Percentiles rank a stretch among this genome's conserved stretches.
Conservation (phyloP, 495 filamentous ascomycete genomes). For the Penicillium simplicissimum region DNA sequence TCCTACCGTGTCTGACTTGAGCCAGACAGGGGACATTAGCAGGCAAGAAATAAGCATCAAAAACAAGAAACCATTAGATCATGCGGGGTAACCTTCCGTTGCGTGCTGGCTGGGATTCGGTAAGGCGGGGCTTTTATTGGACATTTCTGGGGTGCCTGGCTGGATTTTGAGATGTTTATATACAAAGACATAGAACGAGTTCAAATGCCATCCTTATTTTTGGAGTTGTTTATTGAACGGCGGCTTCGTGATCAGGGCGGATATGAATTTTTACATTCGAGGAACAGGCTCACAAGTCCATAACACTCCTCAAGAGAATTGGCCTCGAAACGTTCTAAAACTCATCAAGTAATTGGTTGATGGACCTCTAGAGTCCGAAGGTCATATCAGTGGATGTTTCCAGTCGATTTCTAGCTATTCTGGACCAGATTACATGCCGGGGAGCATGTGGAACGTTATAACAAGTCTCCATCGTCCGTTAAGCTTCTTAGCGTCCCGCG, state of each 20-base stretch:
- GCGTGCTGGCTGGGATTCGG: not conserved
- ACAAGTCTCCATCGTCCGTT: not conserved
- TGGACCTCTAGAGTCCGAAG: no score
- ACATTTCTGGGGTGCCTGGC: no score
- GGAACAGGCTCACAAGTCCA: not conserved
- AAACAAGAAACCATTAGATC: not conserved
- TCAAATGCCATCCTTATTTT: no score
- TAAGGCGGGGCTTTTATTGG: not conserved
- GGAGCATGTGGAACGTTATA: not conserved
- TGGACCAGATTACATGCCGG: no score
- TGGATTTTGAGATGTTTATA: no score
- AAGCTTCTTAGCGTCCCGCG: not conserved
- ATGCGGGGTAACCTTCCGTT: constrained; percentile 4
- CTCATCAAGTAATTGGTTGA: no score
- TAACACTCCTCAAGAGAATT: not conserved
- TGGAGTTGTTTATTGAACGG: no score
- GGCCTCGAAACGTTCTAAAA: not conserved
- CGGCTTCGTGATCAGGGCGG: no score
- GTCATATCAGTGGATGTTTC: no score
- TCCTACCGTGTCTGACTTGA: not conserved
- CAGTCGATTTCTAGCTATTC: no score
- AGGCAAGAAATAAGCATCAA: not conserved
- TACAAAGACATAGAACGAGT: no score
- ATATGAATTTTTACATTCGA: not conserved
- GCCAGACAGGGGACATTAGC: not conserved